A percentile compares a stretch with the other conserved stretches of the same genome.
Conservation (phyloP, 768 basidiomycete species). For the Xerocomus potaroensis region DNA sequence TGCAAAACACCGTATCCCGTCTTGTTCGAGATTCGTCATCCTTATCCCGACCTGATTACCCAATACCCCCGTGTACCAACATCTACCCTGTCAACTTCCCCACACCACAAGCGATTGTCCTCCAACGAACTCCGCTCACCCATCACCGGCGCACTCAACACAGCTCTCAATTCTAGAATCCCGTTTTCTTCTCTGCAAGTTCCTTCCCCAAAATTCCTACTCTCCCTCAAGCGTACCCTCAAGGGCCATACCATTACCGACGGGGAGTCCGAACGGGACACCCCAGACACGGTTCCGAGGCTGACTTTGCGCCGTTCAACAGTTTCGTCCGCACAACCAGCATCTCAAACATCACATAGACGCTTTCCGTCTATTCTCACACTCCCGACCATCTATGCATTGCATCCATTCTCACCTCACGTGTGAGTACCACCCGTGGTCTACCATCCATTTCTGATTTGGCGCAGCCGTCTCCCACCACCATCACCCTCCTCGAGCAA, state of each 20-base stretch:
- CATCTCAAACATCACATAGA: slow-evolving; percentile 1
- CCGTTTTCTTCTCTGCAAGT: slow-evolving; percentile 15
- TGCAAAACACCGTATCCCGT: slow-evolving; percentile 21
- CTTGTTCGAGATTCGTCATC: slow-evolving; percentile 34
- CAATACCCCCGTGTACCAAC: slow-evolving; percentile 42
- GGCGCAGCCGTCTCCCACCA: slow-evolving; percentile 15
- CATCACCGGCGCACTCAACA: slow-evolving; percentile 20
- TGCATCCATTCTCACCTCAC: slow-evolving; percentile 14
- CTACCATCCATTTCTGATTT: background rate
- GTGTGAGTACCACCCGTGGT: slow-evolving; percentile 8
- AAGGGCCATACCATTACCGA: slow-evolving; percentile 3
- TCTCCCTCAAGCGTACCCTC: slow-evolving; percentile 22
- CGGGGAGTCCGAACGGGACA: background rate
- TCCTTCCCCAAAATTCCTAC: slow-evolving; percentile 16
- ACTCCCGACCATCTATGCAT: slow-evolving; percentile 8
- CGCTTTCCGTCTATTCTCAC: slow-evolving; percentile 10
- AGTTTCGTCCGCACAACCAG: background rate
- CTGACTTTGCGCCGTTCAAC: background rate
- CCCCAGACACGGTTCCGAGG: background rate
- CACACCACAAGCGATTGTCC: slow-evolving; percentile 7
- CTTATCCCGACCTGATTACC: slow-evolving; percentile 31
- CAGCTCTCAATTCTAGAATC: slow-evolving; percentile 18
- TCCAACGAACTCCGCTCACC: slow-evolving; percentile 13
- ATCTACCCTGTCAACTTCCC: slow-evolving; percentile 13
- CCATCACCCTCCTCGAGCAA: slow-evolving; percentile 17